Conservation (phyloP, 2,329 filamentous ascomycete species). For the Elsinoe necatrix region DNA sequence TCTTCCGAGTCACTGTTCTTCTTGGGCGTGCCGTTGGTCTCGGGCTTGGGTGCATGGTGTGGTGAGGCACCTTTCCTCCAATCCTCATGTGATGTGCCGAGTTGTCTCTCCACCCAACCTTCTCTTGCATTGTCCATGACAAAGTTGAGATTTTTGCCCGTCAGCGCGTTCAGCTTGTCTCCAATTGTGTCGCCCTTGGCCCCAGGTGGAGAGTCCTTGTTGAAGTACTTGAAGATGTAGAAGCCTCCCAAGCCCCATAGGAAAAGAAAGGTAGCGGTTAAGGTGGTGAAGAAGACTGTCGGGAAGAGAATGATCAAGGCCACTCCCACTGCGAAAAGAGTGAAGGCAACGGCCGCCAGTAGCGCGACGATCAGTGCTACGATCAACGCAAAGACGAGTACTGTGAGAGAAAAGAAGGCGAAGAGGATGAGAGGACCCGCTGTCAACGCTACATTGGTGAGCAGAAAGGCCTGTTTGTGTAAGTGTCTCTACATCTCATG, state of each 20-base stretch:
- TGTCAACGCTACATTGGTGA: conserved; percentile 56
- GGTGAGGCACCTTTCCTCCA: conserved; percentile 9
- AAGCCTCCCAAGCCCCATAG: conserved; percentile 57
- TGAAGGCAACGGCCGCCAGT: conserved; percentile 49
- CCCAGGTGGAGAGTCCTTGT: conserved; percentile 24
- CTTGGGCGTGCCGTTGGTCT: conserved; percentile 12
- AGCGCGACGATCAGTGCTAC: conserved; percentile 49
- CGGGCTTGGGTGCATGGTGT: conserved; percentile 4
- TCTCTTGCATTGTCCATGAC: conserved; percentile 26
- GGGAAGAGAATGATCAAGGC: conserved; percentile 61
- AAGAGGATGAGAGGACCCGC: conserved; percentile 63
- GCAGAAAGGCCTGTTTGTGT: conserved; percentile 53
- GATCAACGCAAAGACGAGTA: conserved; percentile 54
- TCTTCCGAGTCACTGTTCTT: conserved; percentile 10
- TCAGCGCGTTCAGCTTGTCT: conserved; percentile 35
- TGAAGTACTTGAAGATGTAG: conserved; percentile 38
- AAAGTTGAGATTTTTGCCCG: conserved; percentile 32
- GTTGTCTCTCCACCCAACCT: conserved; percentile 8
- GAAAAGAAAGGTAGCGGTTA: conserved; percentile 57
- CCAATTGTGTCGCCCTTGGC: conserved; percentile 31
- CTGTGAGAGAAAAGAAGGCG: conserved; percentile 54
- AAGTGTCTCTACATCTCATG: neutral
- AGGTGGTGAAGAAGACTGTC: conserved; percentile 57
- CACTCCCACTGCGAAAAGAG: conserved; percentile 58
- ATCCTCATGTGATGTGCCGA: conserved; percentile 11